phyloP scores from a whole-genome alignment of 331 rosid species.

The Acacia concinna region DNA sequence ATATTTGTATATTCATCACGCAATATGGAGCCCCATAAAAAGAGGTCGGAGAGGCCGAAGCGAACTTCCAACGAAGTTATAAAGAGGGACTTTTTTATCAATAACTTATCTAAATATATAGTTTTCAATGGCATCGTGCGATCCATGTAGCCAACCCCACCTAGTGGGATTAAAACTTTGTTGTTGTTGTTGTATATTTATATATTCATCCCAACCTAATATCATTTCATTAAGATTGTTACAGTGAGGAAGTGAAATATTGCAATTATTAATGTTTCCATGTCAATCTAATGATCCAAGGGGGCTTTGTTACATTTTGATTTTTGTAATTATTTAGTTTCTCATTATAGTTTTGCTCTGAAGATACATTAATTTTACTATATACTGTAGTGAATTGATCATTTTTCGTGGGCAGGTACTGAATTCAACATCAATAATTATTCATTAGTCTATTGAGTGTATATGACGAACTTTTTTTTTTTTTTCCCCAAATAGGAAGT shows the following conservation, averaged over 20 bases:
- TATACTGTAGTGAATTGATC: not conserved
- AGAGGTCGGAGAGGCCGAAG: too few species aligned
- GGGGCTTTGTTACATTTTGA: not conserved
- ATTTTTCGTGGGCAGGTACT: constrained; percentile 5
- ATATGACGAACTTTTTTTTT: constrained; percentile 9
- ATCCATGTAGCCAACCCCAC: too few species aligned
- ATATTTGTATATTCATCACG: too few species aligned
- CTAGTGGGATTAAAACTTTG: too few species aligned
- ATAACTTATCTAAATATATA: too few species aligned
- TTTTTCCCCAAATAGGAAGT: constrained; percentile 86
- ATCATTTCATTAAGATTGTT: not conserved
- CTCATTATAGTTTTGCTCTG: not conserved
- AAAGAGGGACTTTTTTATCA: too few species aligned
- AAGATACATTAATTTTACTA: not conserved
- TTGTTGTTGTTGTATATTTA: too few species aligned
- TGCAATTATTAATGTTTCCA: not conserved
- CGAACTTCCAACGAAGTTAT: too few species aligned
- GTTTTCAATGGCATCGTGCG: too few species aligned
- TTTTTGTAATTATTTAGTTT: not conserved
- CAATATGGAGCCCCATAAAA: too few species aligned
- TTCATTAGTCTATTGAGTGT: constrained; percentile 7
- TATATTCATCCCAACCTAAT: not conserved
- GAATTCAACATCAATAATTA: not conserved
- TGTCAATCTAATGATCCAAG: not conserved
- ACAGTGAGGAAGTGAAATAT: not conserved